phyloP scores from a whole-genome alignment of 2,329 filamentous ascomycete species.

The Aspergillus tanneri region DNA sequence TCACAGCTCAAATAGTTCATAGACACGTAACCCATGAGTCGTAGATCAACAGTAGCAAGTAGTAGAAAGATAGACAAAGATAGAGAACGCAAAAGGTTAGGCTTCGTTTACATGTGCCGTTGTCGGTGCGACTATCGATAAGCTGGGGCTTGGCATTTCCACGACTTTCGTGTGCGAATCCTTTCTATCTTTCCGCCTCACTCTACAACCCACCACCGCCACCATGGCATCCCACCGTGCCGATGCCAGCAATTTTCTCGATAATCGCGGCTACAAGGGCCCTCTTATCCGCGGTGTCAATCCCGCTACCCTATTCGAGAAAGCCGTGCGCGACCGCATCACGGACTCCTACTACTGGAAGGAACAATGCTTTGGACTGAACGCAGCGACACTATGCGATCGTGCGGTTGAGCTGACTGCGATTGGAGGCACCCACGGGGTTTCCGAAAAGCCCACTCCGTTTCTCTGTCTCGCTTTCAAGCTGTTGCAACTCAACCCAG shows the following conservation, averaged over 20 bases:
- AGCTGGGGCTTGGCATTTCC: conserved; percentile 27
- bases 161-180: conserved; percentile 9
- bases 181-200: conserved; percentile 7
- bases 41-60: not conserved
- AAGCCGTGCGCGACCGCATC: conserved; percentile 92
- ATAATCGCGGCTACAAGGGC: conserved; percentile 80
- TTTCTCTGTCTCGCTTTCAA: conserved; percentile 96
- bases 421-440: conserved; percentile 84
- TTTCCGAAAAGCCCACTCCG: conserved; percentile 77
- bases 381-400: conserved; percentile 76
- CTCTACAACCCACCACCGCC: conserved; percentile 48
- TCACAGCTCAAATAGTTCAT: not conserved
- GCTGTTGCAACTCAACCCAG: conserved; percentile 81
- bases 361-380: conserved; percentile 95
- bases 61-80: not conserved
- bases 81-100: not conserved
- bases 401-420: conserved; percentile 81
- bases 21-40: not conserved
- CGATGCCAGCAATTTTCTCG: conserved; percentile 74
- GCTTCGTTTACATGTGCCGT: conserved; percentile 20
- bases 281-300: conserved; percentile 84
- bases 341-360: conserved; percentile 97
- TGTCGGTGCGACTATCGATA: conserved; percentile 44
- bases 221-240: conserved; percentile 64
- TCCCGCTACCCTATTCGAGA: conserved; percentile 93